A percentile compares a stretch with the other conserved stretches of the same genome.
Evolutionary conservation across 2,329 filamentous ascomycete genomes (phyloP).

Genomic region (Verticillium nonalfalfae): DNA sequence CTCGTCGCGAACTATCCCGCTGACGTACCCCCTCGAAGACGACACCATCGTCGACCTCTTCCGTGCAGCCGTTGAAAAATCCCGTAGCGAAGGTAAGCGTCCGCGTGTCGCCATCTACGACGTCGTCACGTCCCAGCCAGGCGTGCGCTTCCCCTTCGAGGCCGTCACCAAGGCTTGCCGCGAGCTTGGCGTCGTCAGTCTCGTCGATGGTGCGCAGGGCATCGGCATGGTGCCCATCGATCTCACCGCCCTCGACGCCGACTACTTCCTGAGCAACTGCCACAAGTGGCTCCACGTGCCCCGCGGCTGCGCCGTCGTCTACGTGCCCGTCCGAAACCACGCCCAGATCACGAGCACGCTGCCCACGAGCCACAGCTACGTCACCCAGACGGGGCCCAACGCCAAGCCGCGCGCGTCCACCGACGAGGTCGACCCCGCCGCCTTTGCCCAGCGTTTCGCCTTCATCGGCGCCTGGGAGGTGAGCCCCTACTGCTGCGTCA

Average conservation of each 20-base stretch:
- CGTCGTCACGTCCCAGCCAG: constrained; percentile 71
- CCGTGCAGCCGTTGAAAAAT: constrained; percentile 45
- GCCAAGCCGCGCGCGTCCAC: constrained; percentile 31
- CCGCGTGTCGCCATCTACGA: constrained; percentile 72
- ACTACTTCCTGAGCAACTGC: constrained; percentile 83
- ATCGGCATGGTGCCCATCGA: constrained; percentile 73
- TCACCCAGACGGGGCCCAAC: constrained; percentile 32
- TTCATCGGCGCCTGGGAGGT: constrained; percentile 73
- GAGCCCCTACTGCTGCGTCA: constrained; percentile 64
- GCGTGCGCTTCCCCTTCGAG: constrained; percentile 75
- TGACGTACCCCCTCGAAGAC: constrained; percentile 66
- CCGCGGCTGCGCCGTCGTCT: constrained; percentile 72
- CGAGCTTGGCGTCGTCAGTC: constrained; percentile 60
- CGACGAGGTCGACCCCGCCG: constrained; percentile 32
- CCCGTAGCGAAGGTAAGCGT: constrained; percentile 50
- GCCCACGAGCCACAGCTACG: constrained; percentile 76
- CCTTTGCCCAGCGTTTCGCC: constrained; percentile 66
- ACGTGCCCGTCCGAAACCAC: constrained; percentile 74
- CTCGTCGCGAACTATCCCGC: constrained; percentile 45
- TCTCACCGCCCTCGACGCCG: constrained; percentile 59
- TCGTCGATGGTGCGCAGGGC: constrained; percentile 81
- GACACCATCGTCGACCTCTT: constrained; percentile 59
- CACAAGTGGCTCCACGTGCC: constrained; percentile 89
- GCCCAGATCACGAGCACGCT: constrained; percentile 65
- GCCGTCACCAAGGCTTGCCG: constrained; percentile 56